Conservation (phyloP, 345 rosid species). For the Arabis hirsuta region DNA sequence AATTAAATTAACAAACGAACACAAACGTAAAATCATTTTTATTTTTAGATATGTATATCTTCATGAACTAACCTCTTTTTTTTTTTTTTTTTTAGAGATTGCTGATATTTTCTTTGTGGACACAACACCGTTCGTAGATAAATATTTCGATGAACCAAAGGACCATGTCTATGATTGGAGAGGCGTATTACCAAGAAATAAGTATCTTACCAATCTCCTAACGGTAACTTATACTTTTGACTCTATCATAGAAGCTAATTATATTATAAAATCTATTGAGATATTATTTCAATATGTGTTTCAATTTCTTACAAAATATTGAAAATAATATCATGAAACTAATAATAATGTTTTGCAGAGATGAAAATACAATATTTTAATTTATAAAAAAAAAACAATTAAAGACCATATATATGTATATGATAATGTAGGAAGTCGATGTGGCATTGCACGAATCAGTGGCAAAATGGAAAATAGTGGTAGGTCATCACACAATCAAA, state of each 20-base stretch:
- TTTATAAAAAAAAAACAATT: no score
- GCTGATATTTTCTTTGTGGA: conserved; percentile 69
- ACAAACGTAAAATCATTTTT: no score
- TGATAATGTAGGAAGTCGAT: conserved; percentile 29
- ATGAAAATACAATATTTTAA: no score
- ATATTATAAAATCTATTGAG: background rate
- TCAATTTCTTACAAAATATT: no score
- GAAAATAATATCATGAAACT: no score
- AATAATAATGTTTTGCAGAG: no score
- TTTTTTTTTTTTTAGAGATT: conserved; percentile 41
- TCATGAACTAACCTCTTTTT: no score
- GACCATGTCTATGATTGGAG: conserved; percentile 67
- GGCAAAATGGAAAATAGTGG: conserved; percentile 78
- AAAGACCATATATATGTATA: background rate
- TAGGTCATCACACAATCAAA: conserved; percentile 79
- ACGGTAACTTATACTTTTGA: conserved; percentile 38
- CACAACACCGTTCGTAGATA: conserved; percentile 66
- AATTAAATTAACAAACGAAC: conserved; percentile 11
- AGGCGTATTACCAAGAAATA: conserved; percentile 53
- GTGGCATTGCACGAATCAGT: conserved; percentile 52
- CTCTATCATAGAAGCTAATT: background rate
- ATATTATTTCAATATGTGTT: background rate
- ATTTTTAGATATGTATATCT: no score
- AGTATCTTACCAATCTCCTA: conserved; percentile 53
- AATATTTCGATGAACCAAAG: conserved; percentile 55